Evolutionary conservation across 345 rosid genomes (phyloP).

Genomic region (Populus simonii): DNA sequence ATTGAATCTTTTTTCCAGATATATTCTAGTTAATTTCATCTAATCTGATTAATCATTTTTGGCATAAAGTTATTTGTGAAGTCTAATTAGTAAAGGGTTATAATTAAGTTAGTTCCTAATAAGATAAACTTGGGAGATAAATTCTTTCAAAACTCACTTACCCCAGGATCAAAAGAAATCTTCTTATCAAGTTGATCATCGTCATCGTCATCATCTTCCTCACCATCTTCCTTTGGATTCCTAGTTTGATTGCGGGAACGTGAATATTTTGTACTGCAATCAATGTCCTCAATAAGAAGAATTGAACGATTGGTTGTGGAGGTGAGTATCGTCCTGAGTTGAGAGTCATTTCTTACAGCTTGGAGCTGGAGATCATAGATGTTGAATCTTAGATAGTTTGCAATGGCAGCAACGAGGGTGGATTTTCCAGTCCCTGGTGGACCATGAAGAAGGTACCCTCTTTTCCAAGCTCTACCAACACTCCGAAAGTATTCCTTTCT

Average conservation of each 20-base stretch:
- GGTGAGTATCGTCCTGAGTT: slow-evolving; percentile 25
- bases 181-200: neutral
- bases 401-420: slow-evolving; percentile 27
- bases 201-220: neutral
- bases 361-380: slow-evolving; percentile 32
- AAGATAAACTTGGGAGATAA: too few species aligned
- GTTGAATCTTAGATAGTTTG: slow-evolving; percentile 25
- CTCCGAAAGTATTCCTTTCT: slow-evolving; percentile 20
- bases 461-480: slow-evolving; percentile 33
- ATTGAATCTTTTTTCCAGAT: too few species aligned
- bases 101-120: neutral
- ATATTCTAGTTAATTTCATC: too few species aligned
- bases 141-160: neutral
- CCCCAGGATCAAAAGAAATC: slow-evolving; percentile 27
- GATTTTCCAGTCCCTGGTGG: slow-evolving; percentile 35
- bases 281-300: slow-evolving; percentile 33
- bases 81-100: neutral
- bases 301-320: slow-evolving; percentile 29
- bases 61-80: neutral
- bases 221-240: neutral
- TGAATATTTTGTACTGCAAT: slow-evolving; percentile 21
- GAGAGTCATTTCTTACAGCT: slow-evolving; percentile 18
- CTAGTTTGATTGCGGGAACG: neutral
- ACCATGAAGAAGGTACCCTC: slow-evolving; percentile 28
- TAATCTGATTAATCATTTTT: too few species aligned